These are phyloP conservation scores for Salvia rosmarinus DNA, from an alignment of 257 asterid genomes.

Conservation along the genomic window DNA sequence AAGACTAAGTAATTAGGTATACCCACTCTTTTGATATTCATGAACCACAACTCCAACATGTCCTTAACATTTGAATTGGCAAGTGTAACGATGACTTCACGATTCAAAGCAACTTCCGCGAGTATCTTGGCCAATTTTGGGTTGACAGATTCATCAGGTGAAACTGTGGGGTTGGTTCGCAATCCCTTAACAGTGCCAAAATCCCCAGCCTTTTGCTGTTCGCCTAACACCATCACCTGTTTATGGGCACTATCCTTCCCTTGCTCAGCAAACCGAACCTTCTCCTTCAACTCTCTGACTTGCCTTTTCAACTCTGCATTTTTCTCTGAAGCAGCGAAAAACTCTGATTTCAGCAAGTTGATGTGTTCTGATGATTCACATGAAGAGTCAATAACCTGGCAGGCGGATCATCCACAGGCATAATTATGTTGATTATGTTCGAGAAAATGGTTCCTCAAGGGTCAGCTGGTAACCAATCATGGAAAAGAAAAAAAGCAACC, in stretches of 20 bases:
- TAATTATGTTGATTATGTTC: slow-evolving; percentile 4
- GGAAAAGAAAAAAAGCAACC: neutral
- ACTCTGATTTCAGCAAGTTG: slow-evolving; percentile 55
- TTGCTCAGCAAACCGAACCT: slow-evolving; percentile 50
- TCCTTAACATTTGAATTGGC: slow-evolving; percentile 62
- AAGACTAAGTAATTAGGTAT: slow-evolving; percentile 64
- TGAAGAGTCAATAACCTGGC: slow-evolving; percentile 43
- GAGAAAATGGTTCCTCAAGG: neutral
- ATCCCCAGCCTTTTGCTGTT: slow-evolving; percentile 51
- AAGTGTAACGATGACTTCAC: slow-evolving; percentile 63
- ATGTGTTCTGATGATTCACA: slow-evolving; percentile 54
- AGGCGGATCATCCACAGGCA: neutral
- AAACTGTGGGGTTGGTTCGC: slow-evolving; percentile 54
- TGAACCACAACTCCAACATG: slow-evolving; percentile 61
- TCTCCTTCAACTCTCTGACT: slow-evolving; percentile 43
- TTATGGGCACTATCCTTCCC: slow-evolving; percentile 52
- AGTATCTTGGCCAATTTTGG: slow-evolving; percentile 63
- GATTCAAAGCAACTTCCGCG: slow-evolving; percentile 50
- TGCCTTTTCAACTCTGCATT: slow-evolving; percentile 44
- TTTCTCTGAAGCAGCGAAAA: slow-evolving; percentile 43
- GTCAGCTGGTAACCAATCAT: neutral
- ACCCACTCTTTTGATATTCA: slow-evolving; percentile 57
- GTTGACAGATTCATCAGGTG: slow-evolving; percentile 58
- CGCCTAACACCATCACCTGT: slow-evolving; percentile 49
- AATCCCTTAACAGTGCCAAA: slow-evolving; percentile 60